Conservation (phyloP, 1,139 yeast genomes). For the Diutina rugosa region DNA sequence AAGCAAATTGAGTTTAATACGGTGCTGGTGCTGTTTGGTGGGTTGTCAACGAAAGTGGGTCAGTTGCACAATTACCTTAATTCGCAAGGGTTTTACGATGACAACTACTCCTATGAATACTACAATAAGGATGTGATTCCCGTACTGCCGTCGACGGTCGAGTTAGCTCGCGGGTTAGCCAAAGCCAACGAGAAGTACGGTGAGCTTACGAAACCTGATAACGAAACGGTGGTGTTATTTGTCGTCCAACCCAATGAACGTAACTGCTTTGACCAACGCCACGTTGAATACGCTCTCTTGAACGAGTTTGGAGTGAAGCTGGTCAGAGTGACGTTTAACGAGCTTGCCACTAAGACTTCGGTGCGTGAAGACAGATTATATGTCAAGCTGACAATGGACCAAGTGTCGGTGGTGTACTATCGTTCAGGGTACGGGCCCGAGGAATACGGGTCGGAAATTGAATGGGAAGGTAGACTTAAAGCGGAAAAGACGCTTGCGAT, state of each 20-base stretch:
- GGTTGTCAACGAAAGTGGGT: conserved; percentile 71
- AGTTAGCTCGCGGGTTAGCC: conserved; percentile 61
- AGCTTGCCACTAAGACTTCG: conserved; percentile 32
- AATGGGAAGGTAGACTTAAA: conserved; percentile 63
- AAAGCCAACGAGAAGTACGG: conserved; percentile 46
- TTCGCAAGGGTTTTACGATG: conserved; percentile 38
- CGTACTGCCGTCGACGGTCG: conserved; percentile 45
- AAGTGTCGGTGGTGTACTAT: conserved; percentile 79
- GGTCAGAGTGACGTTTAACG: conserved; percentile 54
- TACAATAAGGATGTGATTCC: conserved; percentile 45
- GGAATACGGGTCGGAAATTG: conserved; percentile 44
- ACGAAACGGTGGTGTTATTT: conserved; percentile 51
- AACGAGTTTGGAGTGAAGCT: conserved; percentile 44
- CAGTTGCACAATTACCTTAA: conserved; percentile 59
- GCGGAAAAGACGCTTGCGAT: conserved; percentile 72
- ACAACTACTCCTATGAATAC: conserved; percentile 20
- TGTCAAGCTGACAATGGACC: conserved; percentile 43
- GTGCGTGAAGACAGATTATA: conserved; percentile 32
- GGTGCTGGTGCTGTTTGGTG: conserved; percentile 91
- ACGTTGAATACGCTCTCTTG: conserved; percentile 60
- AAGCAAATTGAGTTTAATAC: conserved; percentile 96
- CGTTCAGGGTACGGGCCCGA: conserved; percentile 81
- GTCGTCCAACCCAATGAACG: conserved; percentile 79
- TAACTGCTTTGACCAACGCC: conserved; percentile 84
- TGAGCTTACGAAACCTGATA: conserved; percentile 7